Evolutionary conservation across 2,329 filamentous ascomycete genomes (phyloP).

Genomic region (Alternaria triticina): DNA sequence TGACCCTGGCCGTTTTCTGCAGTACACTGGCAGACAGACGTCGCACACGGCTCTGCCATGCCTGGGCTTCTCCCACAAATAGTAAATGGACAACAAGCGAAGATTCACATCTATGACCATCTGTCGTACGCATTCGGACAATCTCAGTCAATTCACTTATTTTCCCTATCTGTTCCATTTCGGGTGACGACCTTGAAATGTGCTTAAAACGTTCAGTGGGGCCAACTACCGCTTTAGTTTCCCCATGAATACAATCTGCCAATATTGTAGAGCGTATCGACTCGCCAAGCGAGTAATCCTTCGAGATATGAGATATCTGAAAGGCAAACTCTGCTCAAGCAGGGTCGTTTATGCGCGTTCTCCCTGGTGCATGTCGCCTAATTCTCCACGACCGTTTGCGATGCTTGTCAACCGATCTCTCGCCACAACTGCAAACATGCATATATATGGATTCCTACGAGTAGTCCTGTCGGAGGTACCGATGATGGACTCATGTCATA

Average conservation of each 20-base stretch:
- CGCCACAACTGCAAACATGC: background rate
- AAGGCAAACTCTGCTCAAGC: conserved; percentile 6
- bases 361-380: background rate
- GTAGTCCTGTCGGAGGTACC: conserved; percentile 1
- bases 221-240: conserved; percentile 11
- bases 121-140: background rate
- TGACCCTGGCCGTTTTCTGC: conserved; percentile 29
- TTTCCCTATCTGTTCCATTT: background rate
- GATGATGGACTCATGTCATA: conserved; percentile 14
- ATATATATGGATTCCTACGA: background rate
- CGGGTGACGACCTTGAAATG: background rate
- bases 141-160: background rate
- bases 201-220: conserved; percentile 5
- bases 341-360: background rate
- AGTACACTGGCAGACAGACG: conserved; percentile 16
- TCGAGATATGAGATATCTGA: background rate
- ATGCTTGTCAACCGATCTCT: background rate
- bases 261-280: conserved; percentile 4
- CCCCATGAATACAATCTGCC: conserved; percentile 3
- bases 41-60: conserved; percentile 25
- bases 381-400: background rate
- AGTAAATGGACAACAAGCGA: background rate
- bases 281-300: conserved; percentile 2
- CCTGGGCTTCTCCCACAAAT: conserved; percentile 16
- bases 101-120: background rate